Percentiles rank a stretch among this genome's conserved stretches.
These are phyloP conservation scores for Cercospora brassicicola DNA, from an alignment of 2,329 filamentous ascomycete genomes.

Conservation along the genomic window DNA sequence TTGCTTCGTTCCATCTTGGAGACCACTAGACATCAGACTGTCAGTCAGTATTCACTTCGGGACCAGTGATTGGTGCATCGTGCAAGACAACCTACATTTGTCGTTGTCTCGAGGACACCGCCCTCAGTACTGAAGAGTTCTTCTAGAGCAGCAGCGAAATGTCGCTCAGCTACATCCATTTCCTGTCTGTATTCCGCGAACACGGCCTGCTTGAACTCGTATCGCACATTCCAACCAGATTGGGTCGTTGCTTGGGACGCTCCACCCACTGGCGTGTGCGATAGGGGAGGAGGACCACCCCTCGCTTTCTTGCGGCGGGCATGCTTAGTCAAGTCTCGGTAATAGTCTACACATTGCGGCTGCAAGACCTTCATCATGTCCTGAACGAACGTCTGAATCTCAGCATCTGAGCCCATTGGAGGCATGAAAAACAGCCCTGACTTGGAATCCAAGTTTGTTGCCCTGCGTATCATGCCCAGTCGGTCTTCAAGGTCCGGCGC, in stretches of 20 bases:
- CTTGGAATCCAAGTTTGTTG: slow-evolving; percentile 78
- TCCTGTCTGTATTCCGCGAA: slow-evolving; percentile 93
- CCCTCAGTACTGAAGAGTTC: slow-evolving; percentile 72
- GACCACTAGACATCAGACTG: slow-evolving; percentile 59
- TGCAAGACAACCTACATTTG: slow-evolving; percentile 50
- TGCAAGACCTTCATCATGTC: slow-evolving; percentile 73
- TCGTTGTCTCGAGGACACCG: slow-evolving; percentile 77
- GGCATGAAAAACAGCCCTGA: slow-evolving; percentile 79
- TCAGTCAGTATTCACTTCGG: background rate
- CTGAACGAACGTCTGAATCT: slow-evolving; percentile 71
- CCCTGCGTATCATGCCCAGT: slow-evolving; percentile 73
- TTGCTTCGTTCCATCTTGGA: slow-evolving; percentile 86
- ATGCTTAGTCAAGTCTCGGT: slow-evolving; percentile 90
- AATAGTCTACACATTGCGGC: slow-evolving; percentile 79
- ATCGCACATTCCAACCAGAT: slow-evolving; percentile 88
- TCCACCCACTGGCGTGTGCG: slow-evolving; percentile 75
- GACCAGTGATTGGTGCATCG: background rate
- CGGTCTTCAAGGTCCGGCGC: slow-evolving; percentile 69
- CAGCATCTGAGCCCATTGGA: slow-evolving; percentile 67
- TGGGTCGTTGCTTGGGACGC: slow-evolving; percentile 83
- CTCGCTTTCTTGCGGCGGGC: slow-evolving; percentile 82
- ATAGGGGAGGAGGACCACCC: slow-evolving; percentile 74
- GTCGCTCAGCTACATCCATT: slow-evolving; percentile 80
- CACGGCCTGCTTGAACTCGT: slow-evolving; percentile 89
- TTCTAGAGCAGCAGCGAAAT: slow-evolving; percentile 85